Conservation (phyloP, 2,329 filamentous ascomycete species). For the Cordyceps javanica region DNA sequence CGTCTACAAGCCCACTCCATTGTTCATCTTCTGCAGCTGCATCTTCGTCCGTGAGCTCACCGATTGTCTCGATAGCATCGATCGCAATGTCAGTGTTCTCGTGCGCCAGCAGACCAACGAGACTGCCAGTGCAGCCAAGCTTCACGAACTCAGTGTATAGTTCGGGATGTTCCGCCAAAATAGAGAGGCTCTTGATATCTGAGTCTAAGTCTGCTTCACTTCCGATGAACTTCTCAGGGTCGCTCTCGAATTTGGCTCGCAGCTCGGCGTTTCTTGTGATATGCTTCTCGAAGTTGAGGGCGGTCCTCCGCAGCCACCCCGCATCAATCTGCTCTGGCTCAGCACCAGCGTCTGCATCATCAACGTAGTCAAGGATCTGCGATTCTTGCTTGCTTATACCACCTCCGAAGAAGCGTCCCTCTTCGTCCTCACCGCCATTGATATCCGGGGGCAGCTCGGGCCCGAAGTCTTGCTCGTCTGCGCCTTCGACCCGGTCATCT, state of each 20-base stretch:
- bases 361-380: constrained; percentile 82
- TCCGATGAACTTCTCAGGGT: constrained; percentile 77
- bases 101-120: constrained; percentile 80
- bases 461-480: constrained; percentile 45
- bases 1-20: constrained; percentile 71
- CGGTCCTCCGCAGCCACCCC: constrained; percentile 75
- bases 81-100: constrained; percentile 98
- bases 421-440: constrained; percentile 63
- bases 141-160: constrained; percentile 76
- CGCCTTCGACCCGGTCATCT: constrained; percentile 40
- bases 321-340: constrained; percentile 71
- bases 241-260: constrained; percentile 73
- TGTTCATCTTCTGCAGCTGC: constrained; percentile 73
- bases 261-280: constrained; percentile 88
- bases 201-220: constrained; percentile 85
- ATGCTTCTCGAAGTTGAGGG: constrained; percentile 80
- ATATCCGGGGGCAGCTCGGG: constrained; percentile 41
- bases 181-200: constrained; percentile 79
- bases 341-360: constrained; percentile 39
- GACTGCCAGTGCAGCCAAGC: constrained; percentile 62
- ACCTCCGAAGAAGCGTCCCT: constrained; percentile 91
- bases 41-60: constrained; percentile 90
- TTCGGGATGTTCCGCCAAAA: constrained; percentile 79
- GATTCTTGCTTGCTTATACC: constrained; percentile 78
- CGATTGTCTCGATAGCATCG: constrained; percentile 80